phyloP scores from a whole-genome alignment of 75 land plant species.

The Azolla pinnata region DNA sequence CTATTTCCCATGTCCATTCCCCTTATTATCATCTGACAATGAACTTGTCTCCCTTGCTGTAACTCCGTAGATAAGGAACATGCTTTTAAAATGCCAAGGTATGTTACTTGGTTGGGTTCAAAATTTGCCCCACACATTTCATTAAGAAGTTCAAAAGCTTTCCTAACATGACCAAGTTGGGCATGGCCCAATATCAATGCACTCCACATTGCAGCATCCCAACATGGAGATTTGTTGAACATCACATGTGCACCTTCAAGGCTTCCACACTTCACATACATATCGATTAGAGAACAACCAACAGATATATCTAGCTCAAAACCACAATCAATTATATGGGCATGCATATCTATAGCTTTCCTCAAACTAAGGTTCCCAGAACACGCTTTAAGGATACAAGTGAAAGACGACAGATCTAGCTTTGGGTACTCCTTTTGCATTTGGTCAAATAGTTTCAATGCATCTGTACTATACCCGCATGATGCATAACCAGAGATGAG shows the following conservation, averaged over 20 bases:
- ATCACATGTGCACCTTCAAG: constrained; percentile 22
- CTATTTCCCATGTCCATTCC: constrained; percentile 14
- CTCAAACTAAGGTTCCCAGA: constrained; percentile 4
- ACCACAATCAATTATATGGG: constrained; percentile 6
- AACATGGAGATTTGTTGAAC: constrained; percentile 22
- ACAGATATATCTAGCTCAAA: constrained; percentile 15
- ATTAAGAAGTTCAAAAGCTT: constrained; percentile 30
- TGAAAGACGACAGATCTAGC: constrained; percentile 4
- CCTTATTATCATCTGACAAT: constrained; percentile 17
- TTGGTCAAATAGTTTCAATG: not conserved
- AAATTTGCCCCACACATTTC: constrained; percentile 31
- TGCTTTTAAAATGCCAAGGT: constrained; percentile 32
- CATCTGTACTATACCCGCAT: not conserved
- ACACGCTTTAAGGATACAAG: constrained; percentile 8
- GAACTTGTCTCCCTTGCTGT: constrained; percentile 31
- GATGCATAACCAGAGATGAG: not conserved
- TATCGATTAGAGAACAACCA: constrained; percentile 31
- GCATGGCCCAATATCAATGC: constrained; percentile 31
- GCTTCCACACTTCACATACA: constrained; percentile 33
- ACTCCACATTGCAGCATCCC: constrained; percentile 43
- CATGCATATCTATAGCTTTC: constrained; percentile 18
- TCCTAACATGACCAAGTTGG: constrained; percentile 15
- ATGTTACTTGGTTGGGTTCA: constrained; percentile 22
- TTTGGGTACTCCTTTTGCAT: not conserved
- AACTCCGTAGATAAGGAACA: constrained; percentile 31